These are phyloP conservation scores for Mycosphaerella arachidis DNA, from an alignment of 2,329 filamentous ascomycete genomes.

Conservation along the genomic window DNA sequence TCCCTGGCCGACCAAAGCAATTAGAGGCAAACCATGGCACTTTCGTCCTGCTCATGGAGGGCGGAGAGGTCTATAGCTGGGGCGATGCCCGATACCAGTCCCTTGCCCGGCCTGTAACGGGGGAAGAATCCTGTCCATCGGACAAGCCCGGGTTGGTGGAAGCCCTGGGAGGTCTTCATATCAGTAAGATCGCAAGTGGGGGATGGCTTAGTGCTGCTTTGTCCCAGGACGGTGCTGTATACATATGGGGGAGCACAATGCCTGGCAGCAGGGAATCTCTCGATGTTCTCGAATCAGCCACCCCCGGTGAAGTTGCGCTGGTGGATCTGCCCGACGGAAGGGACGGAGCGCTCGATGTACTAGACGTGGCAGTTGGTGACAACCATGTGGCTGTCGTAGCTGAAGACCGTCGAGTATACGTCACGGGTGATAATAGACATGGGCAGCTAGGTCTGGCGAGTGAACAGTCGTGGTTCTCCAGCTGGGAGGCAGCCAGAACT, in stretches of 20 bases:
- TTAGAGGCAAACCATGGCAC: conserved; percentile 36
- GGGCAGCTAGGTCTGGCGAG: conserved; percentile 53
- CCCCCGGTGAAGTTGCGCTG: conserved; percentile 27
- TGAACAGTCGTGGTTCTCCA: conserved; percentile 17
- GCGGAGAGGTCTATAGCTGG: conserved; percentile 40
- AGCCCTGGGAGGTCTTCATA: conserved; percentile 50
- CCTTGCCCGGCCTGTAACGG: conserved; percentile 50
- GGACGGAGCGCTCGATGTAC: conserved; percentile 43
- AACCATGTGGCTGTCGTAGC: conserved; percentile 56
- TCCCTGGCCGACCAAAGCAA: conserved; percentile 29
- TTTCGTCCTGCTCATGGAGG: conserved; percentile 37
- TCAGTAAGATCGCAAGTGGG: conserved; percentile 50
- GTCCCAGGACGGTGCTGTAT: conserved; percentile 55
- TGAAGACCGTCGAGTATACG: conserved; percentile 48
- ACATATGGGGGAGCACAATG: conserved; percentile 53
- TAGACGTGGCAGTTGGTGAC: conserved; percentile 56
- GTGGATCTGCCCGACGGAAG: conserved; percentile 35
- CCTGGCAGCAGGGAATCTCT: conserved; percentile 24
- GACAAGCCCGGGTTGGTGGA: conserved; percentile 44
- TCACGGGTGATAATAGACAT: conserved; percentile 53
- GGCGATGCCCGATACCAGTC: conserved; percentile 59
- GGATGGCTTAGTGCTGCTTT: conserved; percentile 57
- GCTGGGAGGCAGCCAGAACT: conserved; percentile 25
- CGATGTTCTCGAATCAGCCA: conserved; percentile 17
- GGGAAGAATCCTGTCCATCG: conserved; percentile 40